Evolutionary conservation across 2,329 filamentous ascomycete species (phyloP).

Genomic region (Penicillium glabrum): DNA sequence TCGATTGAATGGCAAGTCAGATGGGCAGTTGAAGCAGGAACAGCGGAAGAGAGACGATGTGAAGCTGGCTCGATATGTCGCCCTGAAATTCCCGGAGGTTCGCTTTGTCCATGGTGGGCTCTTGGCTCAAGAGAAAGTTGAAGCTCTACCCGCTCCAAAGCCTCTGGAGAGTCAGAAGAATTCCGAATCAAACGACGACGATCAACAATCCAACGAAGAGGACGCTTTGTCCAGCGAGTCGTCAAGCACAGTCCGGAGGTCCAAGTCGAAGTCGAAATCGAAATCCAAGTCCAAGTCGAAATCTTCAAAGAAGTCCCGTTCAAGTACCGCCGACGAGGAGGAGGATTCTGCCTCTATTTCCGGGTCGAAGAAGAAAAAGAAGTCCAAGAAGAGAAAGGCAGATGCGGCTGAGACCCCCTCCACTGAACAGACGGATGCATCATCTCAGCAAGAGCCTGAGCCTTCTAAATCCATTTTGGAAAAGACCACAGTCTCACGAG

Average conservation of each 20-base stretch:
- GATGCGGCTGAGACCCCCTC: slow-evolving; percentile 25
- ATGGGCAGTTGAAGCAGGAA: slow-evolving; percentile 70
- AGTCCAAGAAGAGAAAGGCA: slow-evolving; percentile 36
- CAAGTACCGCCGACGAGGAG: slow-evolving; percentile 16
- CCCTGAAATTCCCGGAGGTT: slow-evolving; percentile 75
- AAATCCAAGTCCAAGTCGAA: slow-evolving; percentile 21
- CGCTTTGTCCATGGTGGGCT: slow-evolving; percentile 86
- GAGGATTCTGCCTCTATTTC: slow-evolving; percentile 14
- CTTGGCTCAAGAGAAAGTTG: slow-evolving; percentile 59
- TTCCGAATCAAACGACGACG: slow-evolving; percentile 30
- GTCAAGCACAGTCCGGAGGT: slow-evolving; percentile 6
- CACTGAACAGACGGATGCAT: neutral
- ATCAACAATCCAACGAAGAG: slow-evolving; percentile 1
- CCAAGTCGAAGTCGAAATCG: slow-evolving; percentile 17
- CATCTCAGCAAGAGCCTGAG: neutral
- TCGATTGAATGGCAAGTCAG: slow-evolving; percentile 82
- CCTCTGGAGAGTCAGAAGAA: slow-evolving; percentile 57
- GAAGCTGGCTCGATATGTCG: slow-evolving; percentile 71
- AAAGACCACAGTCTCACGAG: slow-evolving; percentile 48
- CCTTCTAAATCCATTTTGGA: neutral
- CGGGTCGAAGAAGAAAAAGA: slow-evolving; percentile 32
- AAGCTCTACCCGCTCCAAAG: slow-evolving; percentile 24
- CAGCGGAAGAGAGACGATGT: slow-evolving; percentile 66
- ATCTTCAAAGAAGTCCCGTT: slow-evolving; percentile 19
- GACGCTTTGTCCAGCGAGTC: slow-evolving; percentile 12